These are phyloP conservation scores for Metschnikowia hibisci DNA, from an alignment of 805 yeast genomes.

Conservation along the genomic window DNA sequence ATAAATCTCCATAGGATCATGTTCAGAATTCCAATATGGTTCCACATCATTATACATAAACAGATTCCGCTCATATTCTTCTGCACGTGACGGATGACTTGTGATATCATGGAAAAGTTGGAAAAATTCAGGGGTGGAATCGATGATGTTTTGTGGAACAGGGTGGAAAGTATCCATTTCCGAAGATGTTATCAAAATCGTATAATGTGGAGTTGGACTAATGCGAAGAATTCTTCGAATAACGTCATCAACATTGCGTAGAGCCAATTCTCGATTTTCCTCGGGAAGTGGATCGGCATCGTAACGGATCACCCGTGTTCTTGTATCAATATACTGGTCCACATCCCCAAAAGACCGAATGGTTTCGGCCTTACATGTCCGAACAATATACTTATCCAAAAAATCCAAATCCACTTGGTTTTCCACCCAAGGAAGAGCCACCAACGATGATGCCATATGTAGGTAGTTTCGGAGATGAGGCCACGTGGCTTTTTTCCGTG, in stretches of 20 bases:
- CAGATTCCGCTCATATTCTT: constrained; percentile 55
- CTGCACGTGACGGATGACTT: constrained; percentile 44
- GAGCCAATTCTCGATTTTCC: constrained; percentile 22
- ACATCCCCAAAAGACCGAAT: constrained; percentile 41
- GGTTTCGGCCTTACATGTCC: constrained; percentile 51
- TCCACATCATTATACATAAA: constrained; percentile 27
- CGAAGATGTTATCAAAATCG: constrained; percentile 52
- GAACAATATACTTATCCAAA: constrained; percentile 39
- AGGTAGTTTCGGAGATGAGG: constrained; percentile 48
- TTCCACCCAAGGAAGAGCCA: constrained; percentile 52
- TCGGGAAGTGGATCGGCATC: constrained; percentile 48
- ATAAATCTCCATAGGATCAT: constrained; percentile 30
- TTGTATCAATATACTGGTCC: constrained; percentile 57
- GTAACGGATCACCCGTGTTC: constrained; percentile 58
- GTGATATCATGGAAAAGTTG: constrained; percentile 57
- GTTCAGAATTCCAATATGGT: constrained; percentile 17
- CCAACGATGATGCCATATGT: constrained; percentile 55
- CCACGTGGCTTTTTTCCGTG: constrained; percentile 37
- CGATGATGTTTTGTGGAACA: constrained; percentile 26
- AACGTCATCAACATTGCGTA: constrained; percentile 42
- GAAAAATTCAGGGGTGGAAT: constrained; percentile 28
- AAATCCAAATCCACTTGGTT: constrained; percentile 40
- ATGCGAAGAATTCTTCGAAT: constrained; percentile 57
- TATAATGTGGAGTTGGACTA: constrained; percentile 69
- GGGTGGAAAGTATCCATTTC: constrained; percentile 27